Evolutionary conservation across 306 rosid species (phyloP), one percentile per base, ranked within the genome.

Genomic region (Morella rubra): DNA sequence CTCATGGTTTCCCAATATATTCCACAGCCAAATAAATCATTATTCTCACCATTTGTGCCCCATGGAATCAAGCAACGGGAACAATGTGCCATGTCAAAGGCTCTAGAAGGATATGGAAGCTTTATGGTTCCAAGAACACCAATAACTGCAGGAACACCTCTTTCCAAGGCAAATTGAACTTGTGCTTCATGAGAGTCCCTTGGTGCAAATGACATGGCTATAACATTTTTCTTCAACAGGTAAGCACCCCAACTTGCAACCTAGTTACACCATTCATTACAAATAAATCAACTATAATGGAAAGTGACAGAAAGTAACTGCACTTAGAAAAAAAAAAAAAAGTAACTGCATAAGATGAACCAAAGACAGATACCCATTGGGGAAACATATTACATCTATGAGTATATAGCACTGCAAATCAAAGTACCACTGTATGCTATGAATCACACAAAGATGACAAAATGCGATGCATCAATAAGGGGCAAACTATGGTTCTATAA

Each of bases 1-100:
- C 73, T 62, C n/a, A 60, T 12, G 10, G 44, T 12, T 24, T 74
- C 56, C 18, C 40, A 11, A 37, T 22, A 69, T 24, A 7, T 22
- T 37, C 49, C 41, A 32, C 50, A 66, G 41, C 2, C 16, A 7
- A 12, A 67, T 52, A 76, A 12, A 24, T 40, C 50, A 67, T 71
- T 72, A 69, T 69, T 52, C 90, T 85, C 76, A 91, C 97, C 97
- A 80, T 90, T 87, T 77, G 72, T 85, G 80, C 87, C 89, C 97
- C 97, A 92, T 5, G 79, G 89, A 81, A 92, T 92, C 90, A 87
- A 84, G 82, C 93, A 92, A 76, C 90, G 96, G 77, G 97, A 92
- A 82, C 97, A 92, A 51, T 92, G 96, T 44, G 97, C 96, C 96
- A 92, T 90, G 88, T 92, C 97, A 19, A 92, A 92, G 53, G 96